Conservation (phyloP, 371 early-diverging fungal species). For the Apophysomyces ossiformis region DNA sequence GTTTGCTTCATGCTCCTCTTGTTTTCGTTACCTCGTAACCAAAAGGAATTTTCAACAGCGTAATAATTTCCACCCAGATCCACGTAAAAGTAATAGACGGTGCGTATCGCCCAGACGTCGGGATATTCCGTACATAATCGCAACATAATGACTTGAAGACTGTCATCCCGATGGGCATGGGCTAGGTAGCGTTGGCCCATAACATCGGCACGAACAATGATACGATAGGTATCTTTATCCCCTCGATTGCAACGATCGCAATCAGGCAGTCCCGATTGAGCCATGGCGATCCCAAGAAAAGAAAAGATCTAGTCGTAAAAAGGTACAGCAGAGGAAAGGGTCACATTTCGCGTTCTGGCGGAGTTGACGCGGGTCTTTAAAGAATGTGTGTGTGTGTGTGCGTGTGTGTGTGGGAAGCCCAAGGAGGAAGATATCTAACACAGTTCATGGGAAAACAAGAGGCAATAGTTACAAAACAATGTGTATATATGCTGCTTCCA, state of each 20-base stretch:
- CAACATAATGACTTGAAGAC: conserved; percentile 26
- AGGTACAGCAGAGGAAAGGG: background rate
- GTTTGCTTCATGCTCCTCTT: background rate
- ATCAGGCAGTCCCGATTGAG: background rate
- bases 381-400: too few relatives aligned
- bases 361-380: too few relatives aligned
- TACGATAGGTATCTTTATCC: conserved; percentile 15
- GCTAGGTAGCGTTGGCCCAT: conserved; percentile 19
- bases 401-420: too few relatives aligned
- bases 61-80: conserved; percentile 48
- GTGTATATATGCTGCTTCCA: too few relatives aligned
- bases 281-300: background rate
- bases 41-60: conserved; percentile 32
- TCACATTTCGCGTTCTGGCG: too few relatives aligned
- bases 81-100: conserved; percentile 41
- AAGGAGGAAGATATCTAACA: too few relatives aligned
- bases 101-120: conserved; percentile 25
- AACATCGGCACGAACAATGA: conserved; percentile 22
- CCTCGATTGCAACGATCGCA: conserved; percentile 21
- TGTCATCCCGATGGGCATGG: conserved; percentile 36
- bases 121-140: conserved; percentile 34
- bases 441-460: too few relatives aligned
- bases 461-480: too few relatives aligned
- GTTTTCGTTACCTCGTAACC: conserved; percentile 40
- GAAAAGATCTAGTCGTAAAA: background rate